These are phyloP conservation scores for Ambrosiella cleistominuta DNA, from an alignment of 2,329 filamentous ascomycete species.

Conservation along the genomic window DNA sequence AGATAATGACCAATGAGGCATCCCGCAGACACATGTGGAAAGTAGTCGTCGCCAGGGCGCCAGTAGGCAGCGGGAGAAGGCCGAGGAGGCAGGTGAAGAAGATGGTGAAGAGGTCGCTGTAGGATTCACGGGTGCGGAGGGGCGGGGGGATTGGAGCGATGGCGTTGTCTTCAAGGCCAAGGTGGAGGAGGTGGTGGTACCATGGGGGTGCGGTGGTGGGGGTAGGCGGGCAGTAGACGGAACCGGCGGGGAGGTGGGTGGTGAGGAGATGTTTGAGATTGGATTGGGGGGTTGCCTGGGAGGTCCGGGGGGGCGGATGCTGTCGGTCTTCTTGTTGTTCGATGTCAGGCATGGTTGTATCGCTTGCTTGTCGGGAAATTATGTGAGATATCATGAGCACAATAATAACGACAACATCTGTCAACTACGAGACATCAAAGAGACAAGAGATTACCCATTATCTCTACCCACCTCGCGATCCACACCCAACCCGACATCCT, in stretches of 20 bases:
- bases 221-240: not conserved
- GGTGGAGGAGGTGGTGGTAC: not conserved
- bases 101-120: slow-evolving; percentile 40
- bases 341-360: too few species aligned
- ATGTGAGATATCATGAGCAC: too few species aligned
- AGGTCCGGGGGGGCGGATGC: not conserved
- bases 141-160: slow-evolving; percentile 37
- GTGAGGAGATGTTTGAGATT: not conserved
- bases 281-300: not conserved
- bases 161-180: slow-evolving; percentile 16
- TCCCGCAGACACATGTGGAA: slow-evolving; percentile 38
- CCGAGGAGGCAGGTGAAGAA: slow-evolving; percentile 42
- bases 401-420: too few species aligned
- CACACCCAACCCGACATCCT: not conserved
- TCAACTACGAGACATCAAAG: not conserved
- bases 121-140: slow-evolving; percentile 33
- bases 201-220: not conserved
- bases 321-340: not conserved
- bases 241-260: not conserved
- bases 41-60: slow-evolving; percentile 36
- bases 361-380: not conserved
- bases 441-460: not conserved
- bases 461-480: not conserved
- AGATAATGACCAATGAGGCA: slow-evolving; percentile 37
- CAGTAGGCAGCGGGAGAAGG: slow-evolving; percentile 43